Percentiles rank a stretch among this genome's conserved stretches.
phyloP scores from a whole-genome alignment of 345 rosid genomes.

The Brassica incana region DNA sequence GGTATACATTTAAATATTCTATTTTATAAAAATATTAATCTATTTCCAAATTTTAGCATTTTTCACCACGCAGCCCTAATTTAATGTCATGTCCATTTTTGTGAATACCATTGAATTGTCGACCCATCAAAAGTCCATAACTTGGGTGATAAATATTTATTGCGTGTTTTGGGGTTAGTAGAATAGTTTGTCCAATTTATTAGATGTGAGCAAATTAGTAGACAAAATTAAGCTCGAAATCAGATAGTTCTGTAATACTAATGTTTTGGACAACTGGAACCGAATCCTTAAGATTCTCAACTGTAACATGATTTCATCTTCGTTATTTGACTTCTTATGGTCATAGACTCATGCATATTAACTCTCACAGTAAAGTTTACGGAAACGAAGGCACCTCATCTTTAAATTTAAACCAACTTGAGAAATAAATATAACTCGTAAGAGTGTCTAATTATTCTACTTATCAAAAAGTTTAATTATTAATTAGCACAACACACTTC shows the following conservation, averaged over 20 bases:
- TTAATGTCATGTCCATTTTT: conserved; percentile 36
- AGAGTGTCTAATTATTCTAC: not conserved
- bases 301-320: not conserved
- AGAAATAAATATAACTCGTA: not conserved
- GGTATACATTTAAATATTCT: not conserved
- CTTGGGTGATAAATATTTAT: conserved; percentile 17
- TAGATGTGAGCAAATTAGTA: not conserved
- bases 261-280: not conserved
- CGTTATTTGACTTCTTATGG: conserved; percentile 14
- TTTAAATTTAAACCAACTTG: conserved; percentile 11
- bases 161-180: conserved; percentile 1
- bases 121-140: conserved; percentile 34
- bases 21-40: not conserved
- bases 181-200: conserved; percentile 7
- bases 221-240: conserved; percentile 4
- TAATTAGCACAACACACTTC: conserved; percentile 2
- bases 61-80: conserved; percentile 26
- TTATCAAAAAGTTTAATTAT: not conserved
- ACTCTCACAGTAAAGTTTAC: not conserved
- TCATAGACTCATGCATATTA: conserved; percentile 12
- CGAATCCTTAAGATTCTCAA: conserved; percentile 15
- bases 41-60: conserved; percentile 13
- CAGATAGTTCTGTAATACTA: not conserved
- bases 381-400: not conserved
- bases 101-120: conserved; percentile 36